Evolutionary conservation across 345 rosid species (phyloP).

Genomic region (Eucalyptus pumila): DNA sequence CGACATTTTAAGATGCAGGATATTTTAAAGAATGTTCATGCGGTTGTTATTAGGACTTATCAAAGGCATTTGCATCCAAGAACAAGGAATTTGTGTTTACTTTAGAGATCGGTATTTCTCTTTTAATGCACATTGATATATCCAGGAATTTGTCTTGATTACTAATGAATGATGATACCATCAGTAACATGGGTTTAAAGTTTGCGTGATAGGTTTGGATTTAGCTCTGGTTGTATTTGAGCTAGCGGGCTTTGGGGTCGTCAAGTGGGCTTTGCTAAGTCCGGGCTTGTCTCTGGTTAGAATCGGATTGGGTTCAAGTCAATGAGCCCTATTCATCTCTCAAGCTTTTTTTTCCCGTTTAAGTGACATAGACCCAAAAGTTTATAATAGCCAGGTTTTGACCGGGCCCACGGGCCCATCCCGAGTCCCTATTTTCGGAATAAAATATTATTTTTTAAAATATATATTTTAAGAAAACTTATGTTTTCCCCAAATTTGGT

Average conservation of each 20-base stretch:
- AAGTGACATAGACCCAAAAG: neutral
- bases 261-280: neutral
- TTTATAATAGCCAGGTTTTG: neutral
- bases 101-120: neutral
- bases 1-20: neutral
- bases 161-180: too few species aligned
- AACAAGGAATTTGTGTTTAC: neutral
- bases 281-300: neutral
- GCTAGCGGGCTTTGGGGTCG: neutral
- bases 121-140: neutral
- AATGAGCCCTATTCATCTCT: neutral
- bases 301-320: neutral
- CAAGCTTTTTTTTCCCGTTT: neutral
- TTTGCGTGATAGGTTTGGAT: neutral
- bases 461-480: neutral
- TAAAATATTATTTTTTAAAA: neutral
- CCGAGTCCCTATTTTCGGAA: neutral
- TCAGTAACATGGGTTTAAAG: neutral
- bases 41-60: neutral
- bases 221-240: neutral
- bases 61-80: neutral
- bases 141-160: neutral
- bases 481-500: neutral
- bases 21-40: neutral
- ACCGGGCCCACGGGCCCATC: neutral